Evolutionary conservation across 331 rosid genomes (phyloP), one percentile per base, ranked within the genome.

Genomic region (Spiraea crenata): DNA sequence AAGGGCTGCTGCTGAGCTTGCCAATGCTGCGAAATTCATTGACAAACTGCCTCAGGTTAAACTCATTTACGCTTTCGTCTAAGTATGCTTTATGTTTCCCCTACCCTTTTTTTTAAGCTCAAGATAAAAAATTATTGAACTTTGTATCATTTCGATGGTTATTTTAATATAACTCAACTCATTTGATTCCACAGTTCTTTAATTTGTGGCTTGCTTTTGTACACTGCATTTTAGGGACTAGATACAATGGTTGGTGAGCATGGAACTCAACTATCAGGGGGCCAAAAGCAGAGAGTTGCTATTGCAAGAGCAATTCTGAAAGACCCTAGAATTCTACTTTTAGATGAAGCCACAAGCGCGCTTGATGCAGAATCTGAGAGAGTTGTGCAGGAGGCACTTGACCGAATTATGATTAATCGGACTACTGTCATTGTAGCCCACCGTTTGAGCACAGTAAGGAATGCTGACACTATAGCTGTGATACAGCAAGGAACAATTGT

Each of bases 191-290:
- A 19, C 9, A 6, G 52, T 6, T 46, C 59, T 72, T 19, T 46
- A 60, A 31, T 10, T 70, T 48, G 4, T 81, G 57, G 9, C 63
- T 58, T 25, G 31, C 31, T 25, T 25, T 25, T 25, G 31, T 25
- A 25, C 2, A 25, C 31, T 25, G 31, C 31, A 25, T 25, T 25
- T 48, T 67, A 92, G 98, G 96, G 98, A 74, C 74, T 88, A n/a
- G 90, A 90, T 51, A 90, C 97, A 2, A 70, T 84, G 91, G 98
- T 90, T 48, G 98, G 98, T 0, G 96, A 86, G 74, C 88, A 88
- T 78, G 98, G 97, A 73, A 76, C 86, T 69, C 77, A 81, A 40
- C 74, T 81, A 19, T 76, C 81, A 10, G 79, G 81, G 39, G 81
- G 85, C 35, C 85, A 81, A 19, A 81, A 76, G 57, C 71, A 50